Evolutionary conservation across 2,329 filamentous ascomycete species (phyloP), one percentile per base, ranked within the genome.

Genomic region (Scedosporium aurantiacum): DNA sequence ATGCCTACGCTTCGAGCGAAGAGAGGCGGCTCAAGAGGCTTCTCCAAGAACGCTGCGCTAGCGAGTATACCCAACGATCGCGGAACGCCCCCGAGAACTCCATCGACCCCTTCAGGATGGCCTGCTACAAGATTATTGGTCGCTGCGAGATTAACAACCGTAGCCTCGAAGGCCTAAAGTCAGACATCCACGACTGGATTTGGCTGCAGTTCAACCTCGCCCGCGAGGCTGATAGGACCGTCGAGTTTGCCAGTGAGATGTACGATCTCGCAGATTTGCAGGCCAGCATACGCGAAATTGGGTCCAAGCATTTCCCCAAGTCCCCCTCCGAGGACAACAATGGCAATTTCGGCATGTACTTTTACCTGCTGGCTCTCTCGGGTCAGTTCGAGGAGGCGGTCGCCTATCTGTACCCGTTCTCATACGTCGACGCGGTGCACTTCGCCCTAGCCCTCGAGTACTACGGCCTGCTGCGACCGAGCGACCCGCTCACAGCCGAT

Each of bases 41-140:
- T 64, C 76, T 96, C 62, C 89, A 96, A 68, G 89, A 91, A 66
- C 89, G 90, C 65, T 96, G 96, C 74, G 89, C 89, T 67, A 90
- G 89, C 65, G 92, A 97, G 70, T 97, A 95, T 73, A 88, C 88
- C 59, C 90, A 95, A 71, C 87, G 91, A 55, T 83, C 87, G 27
- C 87, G 90, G 65, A 90, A 95, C 68, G 90, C 90, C 0, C 89
- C 90, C 0, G 90, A 94, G 63, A 88, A 92, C 70, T 89, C 90
- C 1, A 86, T 95, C 65, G 94, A 99, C 71, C 94, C 94, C 27
- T 99, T 95, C 77, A 87, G 91, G 60, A 92, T 96, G 85, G 92
- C 93, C 57, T 97, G 94, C 73, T 97, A 97, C 81, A 97, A 99
- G 79, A 87, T 99, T 64, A 88, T 99, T 67, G 94, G 95, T 55